These are phyloP conservation scores for Boletus barrowsii DNA, from an alignment of 768 basidiomycete genomes.

Conservation along the genomic window DNA sequence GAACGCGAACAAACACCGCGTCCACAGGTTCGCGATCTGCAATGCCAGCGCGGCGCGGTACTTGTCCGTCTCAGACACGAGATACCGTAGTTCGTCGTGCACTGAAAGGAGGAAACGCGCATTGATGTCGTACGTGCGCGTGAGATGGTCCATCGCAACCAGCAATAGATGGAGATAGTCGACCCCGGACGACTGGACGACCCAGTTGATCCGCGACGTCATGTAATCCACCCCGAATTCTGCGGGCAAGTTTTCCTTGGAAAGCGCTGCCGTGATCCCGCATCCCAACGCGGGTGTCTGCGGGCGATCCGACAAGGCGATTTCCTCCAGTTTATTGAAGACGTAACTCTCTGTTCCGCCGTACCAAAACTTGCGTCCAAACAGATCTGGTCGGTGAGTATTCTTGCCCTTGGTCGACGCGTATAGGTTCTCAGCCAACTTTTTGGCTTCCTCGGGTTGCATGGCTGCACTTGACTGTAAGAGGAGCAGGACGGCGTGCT, in stretches of 20 bases:
- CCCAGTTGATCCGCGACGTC: constrained; percentile 98
- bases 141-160: constrained; percentile 90
- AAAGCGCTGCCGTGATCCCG: constrained; percentile 90
- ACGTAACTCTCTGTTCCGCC: constrained; percentile 95
- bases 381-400: constrained; percentile 70
- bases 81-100: constrained; percentile 94
- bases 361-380: constrained; percentile 89
- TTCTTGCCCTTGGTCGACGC: constrained; percentile 91
- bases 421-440: constrained; percentile 82
- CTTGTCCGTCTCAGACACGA: constrained; percentile 83
- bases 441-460: constrained; percentile 73
- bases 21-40: constrained; percentile 96
- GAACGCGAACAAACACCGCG: constrained; percentile 84
- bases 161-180: constrained; percentile 97
- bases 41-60: constrained; percentile 90
- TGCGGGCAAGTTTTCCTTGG: constrained; percentile 80
- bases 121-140: constrained; percentile 73
- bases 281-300: constrained; percentile 93
- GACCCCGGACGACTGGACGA: constrained; percentile 96
- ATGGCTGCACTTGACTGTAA: constrained; percentile 81
- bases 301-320: constrained; percentile 82
- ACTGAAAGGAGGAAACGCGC: constrained; percentile 96
- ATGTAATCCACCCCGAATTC: constrained; percentile 85
- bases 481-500: constrained; percentile 84
- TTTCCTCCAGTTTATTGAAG: constrained; percentile 97